Conservation (phyloP, 179 eudicot genomes). For the Carnegiea gigantea region DNA sequence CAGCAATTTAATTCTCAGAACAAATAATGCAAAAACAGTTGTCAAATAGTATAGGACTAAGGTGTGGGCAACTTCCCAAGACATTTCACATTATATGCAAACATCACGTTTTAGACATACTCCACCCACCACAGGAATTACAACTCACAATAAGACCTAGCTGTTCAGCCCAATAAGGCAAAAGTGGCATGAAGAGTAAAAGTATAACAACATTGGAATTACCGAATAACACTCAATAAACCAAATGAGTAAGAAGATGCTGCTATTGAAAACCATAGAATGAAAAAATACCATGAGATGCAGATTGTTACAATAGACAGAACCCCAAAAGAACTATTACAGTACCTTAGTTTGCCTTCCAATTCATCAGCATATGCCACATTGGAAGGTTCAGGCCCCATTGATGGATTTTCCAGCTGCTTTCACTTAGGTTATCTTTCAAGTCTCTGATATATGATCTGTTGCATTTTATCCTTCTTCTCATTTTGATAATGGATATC, state of each 20-base stretch:
- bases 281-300: background rate
- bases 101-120: background rate
- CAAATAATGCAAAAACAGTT: background rate
- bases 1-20: background rate
- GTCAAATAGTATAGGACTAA: background rate
- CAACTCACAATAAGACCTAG: background rate
- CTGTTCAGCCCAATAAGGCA: background rate
- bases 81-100: background rate
- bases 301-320: background rate
- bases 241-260: background rate
- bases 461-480: too few species aligned
- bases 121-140: slow-evolving; percentile 1
- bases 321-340: too few species aligned
- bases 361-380: too few species aligned
- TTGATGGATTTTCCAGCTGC: too few species aligned
- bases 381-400: too few species aligned
- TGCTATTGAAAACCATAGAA: background rate
- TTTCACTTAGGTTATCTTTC: too few species aligned
- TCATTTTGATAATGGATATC: too few species aligned
- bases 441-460: too few species aligned
- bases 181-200: background rate
- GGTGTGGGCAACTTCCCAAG: background rate
- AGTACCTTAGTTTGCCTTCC: too few species aligned
- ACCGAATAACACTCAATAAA: background rate
- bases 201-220: too few species aligned